Evolutionary conservation across 106 monocot genomes (phyloP).

Genomic region (Xerophyta viscosa): DNA sequence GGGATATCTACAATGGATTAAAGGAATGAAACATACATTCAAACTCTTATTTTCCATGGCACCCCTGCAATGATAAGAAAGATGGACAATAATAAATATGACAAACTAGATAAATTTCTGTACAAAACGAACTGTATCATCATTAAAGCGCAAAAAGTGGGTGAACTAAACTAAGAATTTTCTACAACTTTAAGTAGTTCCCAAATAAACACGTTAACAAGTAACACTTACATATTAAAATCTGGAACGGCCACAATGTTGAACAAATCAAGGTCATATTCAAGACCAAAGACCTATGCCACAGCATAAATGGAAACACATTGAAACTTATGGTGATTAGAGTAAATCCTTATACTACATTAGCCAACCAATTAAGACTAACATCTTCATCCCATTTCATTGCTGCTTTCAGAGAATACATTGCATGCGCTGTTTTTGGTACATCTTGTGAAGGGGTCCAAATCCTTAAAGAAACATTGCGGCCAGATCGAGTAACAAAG

Average conservation of each 20-base stretch:
- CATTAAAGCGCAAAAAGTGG: too few species aligned
- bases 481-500: conserved; percentile 74
- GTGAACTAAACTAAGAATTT: background rate
- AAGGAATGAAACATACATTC: conserved; percentile 52
- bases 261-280: conserved; percentile 97
- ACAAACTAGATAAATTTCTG: too few species aligned
- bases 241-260: conserved; percentile 99
- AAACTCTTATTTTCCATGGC: conserved; percentile 99
- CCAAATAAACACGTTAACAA: background rate
- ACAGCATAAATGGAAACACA: conserved; percentile 1
- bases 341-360: too few species aligned
- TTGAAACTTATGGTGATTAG: too few species aligned
- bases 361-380: conserved; percentile 8
- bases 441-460: conserved; percentile 92
- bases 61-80: conserved; percentile 65
- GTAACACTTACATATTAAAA: conserved; percentile 84
- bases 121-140: too few species aligned
- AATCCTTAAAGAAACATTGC: conserved; percentile 67
- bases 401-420: conserved; percentile 98
- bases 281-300: conserved; percentile 88
- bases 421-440: conserved; percentile 95
- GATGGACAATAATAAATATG: too few species aligned
- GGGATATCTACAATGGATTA: background rate
- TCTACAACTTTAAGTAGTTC: background rate
- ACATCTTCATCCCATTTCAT: conserved; percentile 99